Conservation (phyloP, 2,329 filamentous ascomycete genomes). For the Fusarium heterosporum region DNA sequence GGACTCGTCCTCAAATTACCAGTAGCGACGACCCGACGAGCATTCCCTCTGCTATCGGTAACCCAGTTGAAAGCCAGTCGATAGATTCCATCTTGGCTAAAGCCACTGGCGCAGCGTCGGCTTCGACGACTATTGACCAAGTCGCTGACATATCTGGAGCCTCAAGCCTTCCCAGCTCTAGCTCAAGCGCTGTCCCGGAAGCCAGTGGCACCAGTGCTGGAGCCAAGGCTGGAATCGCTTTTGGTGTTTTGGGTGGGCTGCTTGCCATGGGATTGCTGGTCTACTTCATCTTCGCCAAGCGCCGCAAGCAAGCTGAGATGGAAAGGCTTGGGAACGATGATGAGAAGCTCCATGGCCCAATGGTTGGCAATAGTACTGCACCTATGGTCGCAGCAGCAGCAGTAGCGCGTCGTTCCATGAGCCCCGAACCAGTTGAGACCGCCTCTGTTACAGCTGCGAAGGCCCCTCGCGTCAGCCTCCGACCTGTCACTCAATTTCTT, state of each 20-base stretch:
- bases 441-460: constrained; percentile 54
- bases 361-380: constrained; percentile 50
- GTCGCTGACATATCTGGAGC: constrained; percentile 32
- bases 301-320: constrained; percentile 73
- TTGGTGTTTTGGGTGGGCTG: constrained; percentile 80
- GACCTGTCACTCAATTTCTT: constrained; percentile 85
- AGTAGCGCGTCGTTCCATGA: constrained; percentile 26
- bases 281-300: constrained; percentile 76
- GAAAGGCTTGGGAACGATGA: constrained; percentile 66
- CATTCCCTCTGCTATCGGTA: constrained; percentile 46
- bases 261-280: constrained; percentile 74
- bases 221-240: constrained; percentile 82
- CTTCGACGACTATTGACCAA: constrained; percentile 31
- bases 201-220: constrained; percentile 50
- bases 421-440: constrained; percentile 30
- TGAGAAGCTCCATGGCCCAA: constrained; percentile 68
- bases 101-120: constrained; percentile 39
- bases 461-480: constrained; percentile 86
- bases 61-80: constrained; percentile 44
- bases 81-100: constrained; percentile 49
- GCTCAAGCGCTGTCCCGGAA: constrained; percentile 38
- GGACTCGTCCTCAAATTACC: constrained; percentile 26
- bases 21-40: constrained; percentile 36
- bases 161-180: constrained; percentile 37
- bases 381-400: constrained; percentile 19